Conservation (phyloP, 164 flowering plant species). For the Cinnamomum chago region DNA sequence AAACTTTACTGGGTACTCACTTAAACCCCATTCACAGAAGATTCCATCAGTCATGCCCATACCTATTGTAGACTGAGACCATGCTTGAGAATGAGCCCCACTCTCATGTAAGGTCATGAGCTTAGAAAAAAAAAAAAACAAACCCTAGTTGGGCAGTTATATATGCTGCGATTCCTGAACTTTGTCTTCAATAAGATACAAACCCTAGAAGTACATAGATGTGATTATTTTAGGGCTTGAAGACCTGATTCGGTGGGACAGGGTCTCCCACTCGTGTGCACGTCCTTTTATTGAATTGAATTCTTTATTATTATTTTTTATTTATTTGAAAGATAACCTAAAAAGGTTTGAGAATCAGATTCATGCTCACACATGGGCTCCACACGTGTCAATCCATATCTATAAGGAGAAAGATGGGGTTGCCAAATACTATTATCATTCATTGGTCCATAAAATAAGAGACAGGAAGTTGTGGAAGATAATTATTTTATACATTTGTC, state of each 20-base stretch:
- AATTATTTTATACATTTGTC: background rate
- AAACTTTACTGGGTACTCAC: background rate
- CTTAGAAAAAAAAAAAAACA: too few species aligned
- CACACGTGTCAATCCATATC: constrained; percentile 4
- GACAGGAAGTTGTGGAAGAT: background rate
- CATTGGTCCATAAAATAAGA: background rate
- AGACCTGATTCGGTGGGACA: constrained; percentile 8
- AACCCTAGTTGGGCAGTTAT: background rate
- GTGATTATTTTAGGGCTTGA: background rate
- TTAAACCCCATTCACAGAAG: background rate
- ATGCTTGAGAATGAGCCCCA: background rate
- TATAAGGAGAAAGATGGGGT: background rate
- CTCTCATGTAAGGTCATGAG: background rate
- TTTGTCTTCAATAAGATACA: constrained; percentile 4
- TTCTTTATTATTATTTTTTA: background rate
- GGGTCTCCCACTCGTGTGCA: constrained; percentile 14
- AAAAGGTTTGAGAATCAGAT: background rate
- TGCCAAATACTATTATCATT: background rate
- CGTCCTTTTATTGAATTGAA: background rate
- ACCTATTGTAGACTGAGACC: background rate
- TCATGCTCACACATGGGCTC: background rate
- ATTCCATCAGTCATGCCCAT: background rate
- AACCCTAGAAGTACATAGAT: background rate
- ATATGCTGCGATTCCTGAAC: constrained; percentile 2
- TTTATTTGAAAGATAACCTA: background rate